Conservation (phyloP, 352 stramenopile genomes). For the Pythium oligandrum region DNA sequence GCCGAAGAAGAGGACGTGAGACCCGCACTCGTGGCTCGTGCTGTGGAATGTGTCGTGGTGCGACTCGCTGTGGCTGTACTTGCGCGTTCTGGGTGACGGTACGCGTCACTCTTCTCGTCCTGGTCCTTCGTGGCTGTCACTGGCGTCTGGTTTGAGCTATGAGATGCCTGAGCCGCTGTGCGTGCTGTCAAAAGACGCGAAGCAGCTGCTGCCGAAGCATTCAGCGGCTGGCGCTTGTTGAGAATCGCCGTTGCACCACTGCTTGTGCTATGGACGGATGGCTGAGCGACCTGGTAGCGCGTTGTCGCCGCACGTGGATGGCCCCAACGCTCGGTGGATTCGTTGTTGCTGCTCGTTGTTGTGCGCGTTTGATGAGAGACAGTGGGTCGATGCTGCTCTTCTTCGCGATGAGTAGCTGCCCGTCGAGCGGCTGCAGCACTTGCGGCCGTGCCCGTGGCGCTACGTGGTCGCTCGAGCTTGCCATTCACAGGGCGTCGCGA, state of each 20-base stretch:
- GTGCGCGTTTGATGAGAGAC: neutral
- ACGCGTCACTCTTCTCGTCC: conserved; percentile 30
- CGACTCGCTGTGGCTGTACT: neutral
- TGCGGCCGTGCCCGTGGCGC: conserved; percentile 22
- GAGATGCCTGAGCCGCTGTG: conserved; percentile 4
- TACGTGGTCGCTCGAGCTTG: conserved; percentile 45
- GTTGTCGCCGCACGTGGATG: conserved; percentile 28
- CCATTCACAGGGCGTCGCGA: conserved; percentile 19
- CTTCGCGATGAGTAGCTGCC: conserved; percentile 13
- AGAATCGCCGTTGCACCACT: conserved; percentile 30
- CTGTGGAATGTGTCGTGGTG: neutral
- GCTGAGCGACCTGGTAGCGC: conserved; percentile 2
- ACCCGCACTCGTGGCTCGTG: too few relatives aligned
- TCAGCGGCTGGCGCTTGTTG: conserved; percentile 15
- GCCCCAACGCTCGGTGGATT: conserved; percentile 43
- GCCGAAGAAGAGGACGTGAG: conserved; percentile 19
- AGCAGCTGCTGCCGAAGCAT: conserved; percentile 7
- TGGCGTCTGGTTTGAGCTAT: conserved; percentile 20
- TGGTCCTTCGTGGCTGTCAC: too few relatives aligned
- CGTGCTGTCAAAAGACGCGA: conserved; percentile 9
- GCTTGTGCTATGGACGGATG: conserved; percentile 23
- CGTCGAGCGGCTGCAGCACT: conserved; percentile 15
- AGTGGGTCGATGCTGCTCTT: conserved; percentile 7
- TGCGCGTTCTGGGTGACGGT: conserved; percentile 24
- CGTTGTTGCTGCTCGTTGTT: conserved; percentile 33